These are phyloP conservation scores for Erodium chrysanthum DNA, from an alignment of 441 rosid species.

Conservation along the genomic window DNA sequence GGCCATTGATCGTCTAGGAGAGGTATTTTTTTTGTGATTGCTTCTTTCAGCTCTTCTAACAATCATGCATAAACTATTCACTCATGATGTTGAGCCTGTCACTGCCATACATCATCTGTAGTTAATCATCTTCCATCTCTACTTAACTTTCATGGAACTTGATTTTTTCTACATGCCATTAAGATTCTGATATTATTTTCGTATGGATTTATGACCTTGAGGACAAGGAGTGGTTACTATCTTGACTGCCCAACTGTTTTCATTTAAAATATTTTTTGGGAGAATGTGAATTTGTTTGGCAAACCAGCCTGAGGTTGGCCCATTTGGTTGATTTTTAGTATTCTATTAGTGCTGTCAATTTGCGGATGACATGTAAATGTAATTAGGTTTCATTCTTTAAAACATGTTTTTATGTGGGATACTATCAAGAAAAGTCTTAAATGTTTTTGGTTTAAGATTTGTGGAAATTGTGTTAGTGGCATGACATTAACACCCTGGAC, in stretches of 20 bases:
- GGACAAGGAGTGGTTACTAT: not conserved
- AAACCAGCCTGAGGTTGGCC: too few relatives aligned
- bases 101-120: too few relatives aligned
- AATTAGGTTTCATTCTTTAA: not conserved
- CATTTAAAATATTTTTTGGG: not conserved
- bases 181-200: not conserved
- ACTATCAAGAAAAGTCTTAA: too few relatives aligned
- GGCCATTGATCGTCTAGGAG: slow-evolving; percentile 95
- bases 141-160: not conserved
- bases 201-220: not conserved
- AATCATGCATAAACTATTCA: not conserved
- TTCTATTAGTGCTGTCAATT: not conserved
- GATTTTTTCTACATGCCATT: not conserved
- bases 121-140: not conserved
- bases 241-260: not conserved
- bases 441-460: too few relatives aligned
- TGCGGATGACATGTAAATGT: not conserved
- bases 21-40: slow-evolving; percentile 45
- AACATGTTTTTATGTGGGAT: not conserved
- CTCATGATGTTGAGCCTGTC: not conserved
- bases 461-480: not conserved
- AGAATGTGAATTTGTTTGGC: too few relatives aligned
- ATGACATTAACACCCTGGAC: slow-evolving; percentile 2
- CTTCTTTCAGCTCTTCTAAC: slow-evolving; percentile 6
- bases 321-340: too few relatives aligned